Evolutionary conservation across 2,329 filamentous ascomycete genomes (phyloP), one percentile per base, ranked within the genome.

Genomic region (Pestalotiopsis sp.): DNA sequence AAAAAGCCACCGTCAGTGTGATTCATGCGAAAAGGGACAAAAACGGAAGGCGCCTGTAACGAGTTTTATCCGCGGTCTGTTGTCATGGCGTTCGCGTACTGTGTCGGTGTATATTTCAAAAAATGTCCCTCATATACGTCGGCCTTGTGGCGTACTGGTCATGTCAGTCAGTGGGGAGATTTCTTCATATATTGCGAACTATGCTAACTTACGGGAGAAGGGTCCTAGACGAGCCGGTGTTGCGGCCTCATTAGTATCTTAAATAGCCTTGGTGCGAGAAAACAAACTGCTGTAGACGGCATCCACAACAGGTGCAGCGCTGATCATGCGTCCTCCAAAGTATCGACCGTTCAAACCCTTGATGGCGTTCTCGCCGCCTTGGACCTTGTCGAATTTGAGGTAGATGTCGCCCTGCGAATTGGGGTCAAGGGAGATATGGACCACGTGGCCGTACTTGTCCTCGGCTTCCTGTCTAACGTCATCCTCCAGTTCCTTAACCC

Each of bases 261-360:
- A 95, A 76, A 94, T 93, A 81, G 92, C 92, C 83, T 92, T 92
- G 76, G 92, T 93, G 80, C 93, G 91, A 82, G 92, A 93, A 86
- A 96, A 97, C 83, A 97, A 90, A 87, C 93, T 97, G 90, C 93
- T 96, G 90, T 98, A 99, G 84, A 99, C 94, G 78, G 95, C 95
- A 83, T 99, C 96, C 81, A 98, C 95, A 83, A 99, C 94, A 81
- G 95, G 96, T 73, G 94, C 92, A 76, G 95, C 96, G 80, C 93
- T 95, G 81, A 99, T 97, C 86, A 93, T 94, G 78, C 91, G 90
- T 77, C 93, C 93, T 78, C 94, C 96, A 82, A 99, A 99, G 82
- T 93, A 97, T 79, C 96, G 92, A 78, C 96, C 96, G 82, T 99
- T 98, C 72, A 99, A 90, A 78, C 96, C 96, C 81, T 97, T 97